Percentiles rank a stretch among this genome's conserved stretches.
phyloP scores from a whole-genome alignment of 495 filamentous ascomycete genomes.

The Cercophora sp. region DNA sequence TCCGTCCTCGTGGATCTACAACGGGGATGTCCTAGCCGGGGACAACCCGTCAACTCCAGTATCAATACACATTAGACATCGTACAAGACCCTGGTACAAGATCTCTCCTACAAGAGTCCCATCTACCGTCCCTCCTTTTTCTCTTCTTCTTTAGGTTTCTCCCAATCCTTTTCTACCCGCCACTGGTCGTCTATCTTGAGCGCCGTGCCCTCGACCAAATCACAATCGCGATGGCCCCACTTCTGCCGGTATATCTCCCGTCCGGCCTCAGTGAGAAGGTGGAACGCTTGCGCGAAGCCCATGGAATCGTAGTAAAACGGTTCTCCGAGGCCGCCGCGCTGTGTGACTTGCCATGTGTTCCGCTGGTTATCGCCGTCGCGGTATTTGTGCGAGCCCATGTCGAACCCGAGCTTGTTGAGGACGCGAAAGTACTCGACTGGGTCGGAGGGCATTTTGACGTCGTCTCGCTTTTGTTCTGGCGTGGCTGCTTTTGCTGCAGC shows the following conservation, averaged over 20 bases:
- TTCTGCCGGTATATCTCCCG: conserved; percentile 49
- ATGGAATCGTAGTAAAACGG: conserved; percentile 53
- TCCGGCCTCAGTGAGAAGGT: conserved; percentile 51
- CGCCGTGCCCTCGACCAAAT: conserved; percentile 37
- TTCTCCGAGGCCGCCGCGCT: conserved; percentile 57
- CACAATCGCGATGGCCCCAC: conserved; percentile 55
- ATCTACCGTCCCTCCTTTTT: neutral
- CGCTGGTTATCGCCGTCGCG: conserved; percentile 34
- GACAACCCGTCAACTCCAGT: too few relatives aligned
- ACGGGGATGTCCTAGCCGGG: too few relatives aligned
- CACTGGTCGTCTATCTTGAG: conserved; percentile 49
- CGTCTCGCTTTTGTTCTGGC: neutral
- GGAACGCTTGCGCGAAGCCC: conserved; percentile 51
- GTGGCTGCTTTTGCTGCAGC: neutral
- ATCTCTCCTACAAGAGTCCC: neutral
- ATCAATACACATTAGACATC: too few relatives aligned
- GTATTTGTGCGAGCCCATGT: conserved; percentile 42
- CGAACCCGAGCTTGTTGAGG: conserved; percentile 23
- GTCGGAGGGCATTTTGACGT: conserved; percentile 16
- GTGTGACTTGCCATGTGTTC: conserved; percentile 58
- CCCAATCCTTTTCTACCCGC: conserved; percentile 44
- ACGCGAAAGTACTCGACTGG: conserved; percentile 29
- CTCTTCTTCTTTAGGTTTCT: neutral
- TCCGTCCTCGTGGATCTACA: too few relatives aligned
- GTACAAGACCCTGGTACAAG: too few relatives aligned